These are phyloP conservation scores for Pontederia paniculata DNA, from an alignment of 176 grass and related monocot genomes.

Conservation along the genomic window DNA sequence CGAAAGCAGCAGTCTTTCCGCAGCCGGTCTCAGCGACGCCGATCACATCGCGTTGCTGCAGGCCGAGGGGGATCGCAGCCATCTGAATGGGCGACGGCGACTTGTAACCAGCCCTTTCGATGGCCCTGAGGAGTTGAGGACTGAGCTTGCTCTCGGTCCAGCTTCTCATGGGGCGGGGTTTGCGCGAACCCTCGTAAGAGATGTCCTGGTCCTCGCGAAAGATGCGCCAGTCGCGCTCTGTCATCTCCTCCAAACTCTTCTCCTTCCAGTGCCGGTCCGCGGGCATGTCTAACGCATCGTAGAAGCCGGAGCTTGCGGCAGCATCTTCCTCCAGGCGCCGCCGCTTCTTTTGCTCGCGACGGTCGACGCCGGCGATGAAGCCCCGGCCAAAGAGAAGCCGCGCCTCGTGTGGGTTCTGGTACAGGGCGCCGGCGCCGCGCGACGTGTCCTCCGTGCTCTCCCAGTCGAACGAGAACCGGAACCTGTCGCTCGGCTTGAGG, in stretches of 20 bases:
- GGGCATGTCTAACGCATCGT: conserved; percentile 86
- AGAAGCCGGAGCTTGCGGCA: conserved; percentile 29
- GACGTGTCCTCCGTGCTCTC: conserved; percentile 95
- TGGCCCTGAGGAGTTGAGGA: conserved; percentile 53
- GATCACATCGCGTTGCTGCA: conserved; percentile 95
- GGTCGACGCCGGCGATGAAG: conserved; percentile 78
- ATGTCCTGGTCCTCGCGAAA: conserved; percentile 96
- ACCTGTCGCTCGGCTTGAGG: conserved; percentile 78
- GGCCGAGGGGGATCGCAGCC: conserved; percentile 85
- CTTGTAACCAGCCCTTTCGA: conserved; percentile 76
- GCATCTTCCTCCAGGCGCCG: conserved; percentile 60
- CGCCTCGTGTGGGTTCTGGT: conserved; percentile 76
- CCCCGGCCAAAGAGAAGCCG: conserved; percentile 82
- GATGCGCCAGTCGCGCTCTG: conserved; percentile 83
- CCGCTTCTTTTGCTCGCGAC: conserved; percentile 89
- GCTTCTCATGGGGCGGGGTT: conserved; percentile 70
- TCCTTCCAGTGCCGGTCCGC: conserved; percentile 86
- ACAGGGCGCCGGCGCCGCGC: conserved; percentile 80
- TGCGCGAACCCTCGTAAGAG: conserved; percentile 83
- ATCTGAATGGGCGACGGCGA: conserved; percentile 85
- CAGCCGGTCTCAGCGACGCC: conserved; percentile 93
- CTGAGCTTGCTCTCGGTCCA: conserved; percentile 84
- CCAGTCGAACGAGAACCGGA: conserved; percentile 96
- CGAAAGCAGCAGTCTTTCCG: conserved; percentile 91
- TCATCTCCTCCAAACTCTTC: conserved; percentile 81